Base-by-base conservation (phyloP, 805 yeast species). In the Metschnikowia henanensis region DNA sequence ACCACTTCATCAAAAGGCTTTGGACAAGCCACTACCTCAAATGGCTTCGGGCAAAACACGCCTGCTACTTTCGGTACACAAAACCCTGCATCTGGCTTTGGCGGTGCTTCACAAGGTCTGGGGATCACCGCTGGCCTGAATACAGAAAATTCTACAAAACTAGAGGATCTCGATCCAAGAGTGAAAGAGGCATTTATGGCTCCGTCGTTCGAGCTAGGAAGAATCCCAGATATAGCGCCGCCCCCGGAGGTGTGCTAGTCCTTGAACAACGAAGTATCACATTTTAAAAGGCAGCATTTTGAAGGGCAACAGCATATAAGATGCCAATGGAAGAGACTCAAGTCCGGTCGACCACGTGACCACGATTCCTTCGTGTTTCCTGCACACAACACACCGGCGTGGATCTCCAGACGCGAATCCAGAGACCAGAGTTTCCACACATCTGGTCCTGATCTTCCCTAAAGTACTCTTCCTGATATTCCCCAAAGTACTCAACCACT, bases 171-270 rank as follows among this genome's bases (percentile, higher is more conserved):
- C 3, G 64, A 76, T 37, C 75, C 73, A 4, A 12, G 64, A 3
- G 69, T 80, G 0, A 37, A 68, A 8, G 67, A 63, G 5, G 73
- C 75, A 18, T 88, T 86, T 58, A 58, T 70, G 48, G 68, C 77
- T 1, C 51, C 56, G 0, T 41, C 46, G 4, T 86, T 86, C 51
- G 57, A 61, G n/a, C 54, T 85, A 25, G 92, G 91, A 0, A 62
- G 64, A 20, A 79, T 86, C 2, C 95, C 95, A 0, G 92, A 84
- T 46, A 54, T 79, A 5, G 81, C 89, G 3, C 94, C 95, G 5
- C 90, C 94, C 1, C 31, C 72, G 8, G 69, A 41, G 22, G 35
- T 50, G 13, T 52, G 56, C 40, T 52, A 17, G n/a, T n/a, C n/a
- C n/a, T n/a, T n/a, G n/a, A n/a, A n/a, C n/a, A 43, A 9, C 16